Evolutionary conservation across 2,329 filamentous ascomycete genomes (phyloP), one percentile per base, ranked within the genome.

Genomic region (Exophiala oligosperma): DNA sequence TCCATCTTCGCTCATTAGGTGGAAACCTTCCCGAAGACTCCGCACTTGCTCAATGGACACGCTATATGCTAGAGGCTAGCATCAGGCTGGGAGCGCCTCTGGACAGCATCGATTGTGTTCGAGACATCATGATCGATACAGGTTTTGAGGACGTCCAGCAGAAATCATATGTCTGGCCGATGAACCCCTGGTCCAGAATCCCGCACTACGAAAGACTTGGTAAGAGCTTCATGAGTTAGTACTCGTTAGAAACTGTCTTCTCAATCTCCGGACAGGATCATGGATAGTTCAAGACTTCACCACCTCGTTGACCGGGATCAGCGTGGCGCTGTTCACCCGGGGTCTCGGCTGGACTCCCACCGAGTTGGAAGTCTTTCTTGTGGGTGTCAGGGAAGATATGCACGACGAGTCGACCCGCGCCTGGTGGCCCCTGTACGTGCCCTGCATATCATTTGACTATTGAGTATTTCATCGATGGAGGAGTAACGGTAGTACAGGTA

Each of bases 341-440:
- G 53, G 57, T 23, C 51, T 62, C 53, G 64, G 24, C 8, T 72
- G 68, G 67, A 64, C 54, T 23, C 41, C 48, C 4, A 70, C 73
- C 17, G 65, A 70, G 55, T 64, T 74, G 26, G 63, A 70, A 28
- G 63, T 69, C 1, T 66, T 74, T 21, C 59, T 74, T 11, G 64
- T 67, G 4, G 65, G 71, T 21, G 68, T 73, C 0, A 65, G 72
- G 35, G 69, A 66, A 26, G 71, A 75, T 53, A 64, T 73, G 60
- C 64, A 64, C 51, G 66, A 73, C 53, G 65, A 62, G 7, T 68
- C 62, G 40, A 67, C 72, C 40, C 73, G 74, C 61, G 63, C 58
- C 43, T 57, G 46, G 24, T 60, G 58, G 58, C 58, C 58, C 24
- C 52, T 60, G 58, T 60, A 35, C 32, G 29, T 54, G 58, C 35